Base-by-base conservation (phyloP, 345 rosid species). In the Hibiscus tridactylites region DNA sequence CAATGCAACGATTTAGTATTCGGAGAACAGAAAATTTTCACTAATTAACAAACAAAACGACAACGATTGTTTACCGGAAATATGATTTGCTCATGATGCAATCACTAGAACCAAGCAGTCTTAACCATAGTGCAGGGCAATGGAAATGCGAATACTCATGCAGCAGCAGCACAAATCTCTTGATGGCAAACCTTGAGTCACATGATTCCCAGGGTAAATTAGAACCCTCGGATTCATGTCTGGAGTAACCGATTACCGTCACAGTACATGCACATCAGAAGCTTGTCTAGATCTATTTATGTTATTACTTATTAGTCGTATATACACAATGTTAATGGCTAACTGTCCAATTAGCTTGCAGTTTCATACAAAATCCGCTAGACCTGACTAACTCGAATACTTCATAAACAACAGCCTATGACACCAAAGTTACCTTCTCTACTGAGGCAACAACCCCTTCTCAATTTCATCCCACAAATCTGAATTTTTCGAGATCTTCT, bases 381-480 rank as follows among this genome's bases (percentile, higher is more conserved):
- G 12, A 12, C 57, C 54, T 49, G 19, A 68, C 47, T 9, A 9
- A 26, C 6, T 28, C 16, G 3, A 10, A 29, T 33, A 11, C 33
- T 35, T 69, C 61, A 31, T 10, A 24, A 29, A 17, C 7, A 69
- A 53, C 44, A 54, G 28, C 1, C 26, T 39, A 54, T 49, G 52
- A 68, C 50, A 16, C 19, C 73, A 15, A 21, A 3, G 53, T n/a
- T 24, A 56, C 53, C 44, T 56, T 56, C 65, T 21, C 83, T 79
- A 85, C 57, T 76, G 0, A 5, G 91, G 82, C 80, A 95, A 84
- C 80, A 95, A 84, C 21, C 72, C 84, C 1, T 95, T 91, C 82
- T 90, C 97, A 3, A 95, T 75, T 76, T 90, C 99, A 69, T 85
- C 79, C 99, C 99, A 95, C 81, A 78, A 29, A 62, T 82, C 86